phyloP scores from a whole-genome alignment of 2,329 filamentous ascomycete genomes.

The Metarhizium anisopliae region DNA sequence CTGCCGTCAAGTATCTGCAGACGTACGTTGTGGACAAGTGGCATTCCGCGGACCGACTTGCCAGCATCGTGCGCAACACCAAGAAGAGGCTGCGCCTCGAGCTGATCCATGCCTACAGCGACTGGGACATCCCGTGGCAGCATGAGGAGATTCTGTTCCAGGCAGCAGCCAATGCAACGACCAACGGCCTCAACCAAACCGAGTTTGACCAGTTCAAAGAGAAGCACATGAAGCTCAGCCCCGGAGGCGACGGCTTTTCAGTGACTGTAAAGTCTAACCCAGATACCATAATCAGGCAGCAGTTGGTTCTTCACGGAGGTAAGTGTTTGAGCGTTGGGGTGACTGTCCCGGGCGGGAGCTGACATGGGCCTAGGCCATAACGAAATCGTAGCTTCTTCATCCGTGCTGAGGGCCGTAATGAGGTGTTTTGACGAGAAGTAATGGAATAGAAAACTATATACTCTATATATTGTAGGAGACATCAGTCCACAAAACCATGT shows the following conservation, averaged over 20 bases:
- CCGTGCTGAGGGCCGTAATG: conserved; percentile 55
- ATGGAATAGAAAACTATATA: too few relatives aligned
- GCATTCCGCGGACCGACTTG: conserved; percentile 61
- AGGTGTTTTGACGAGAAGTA: conserved; percentile 45
- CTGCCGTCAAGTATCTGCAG: conserved; percentile 51
- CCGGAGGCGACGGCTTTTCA: conserved; percentile 38
- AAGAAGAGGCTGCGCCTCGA: conserved; percentile 52
- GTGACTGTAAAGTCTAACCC: conserved; percentile 34
- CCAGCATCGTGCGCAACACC: conserved; percentile 42
- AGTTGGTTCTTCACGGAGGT: conserved; percentile 48
- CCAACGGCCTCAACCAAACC: conserved; percentile 25
- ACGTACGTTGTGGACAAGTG: conserved; percentile 69
- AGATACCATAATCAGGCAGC: conserved; percentile 42
- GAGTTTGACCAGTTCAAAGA: conserved; percentile 37
- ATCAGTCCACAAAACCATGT: too few relatives aligned
- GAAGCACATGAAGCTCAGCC: conserved; percentile 30
- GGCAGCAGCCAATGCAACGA: conserved; percentile 45
- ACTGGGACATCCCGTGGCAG: conserved; percentile 70
- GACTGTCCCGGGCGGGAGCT: neutral
- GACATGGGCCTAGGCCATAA: conserved; percentile 50
- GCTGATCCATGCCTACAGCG: conserved; percentile 72
- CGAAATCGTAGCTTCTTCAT: conserved; percentile 54
- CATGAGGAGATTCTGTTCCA: conserved; percentile 58
- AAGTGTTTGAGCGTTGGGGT: conserved; percentile 14
- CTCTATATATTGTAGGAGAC: too few relatives aligned